Evolutionary conservation across 352 stramenopile species (phyloP), one percentile per base, ranked within the genome.

Genomic region (Pythium insidiosum): DNA sequence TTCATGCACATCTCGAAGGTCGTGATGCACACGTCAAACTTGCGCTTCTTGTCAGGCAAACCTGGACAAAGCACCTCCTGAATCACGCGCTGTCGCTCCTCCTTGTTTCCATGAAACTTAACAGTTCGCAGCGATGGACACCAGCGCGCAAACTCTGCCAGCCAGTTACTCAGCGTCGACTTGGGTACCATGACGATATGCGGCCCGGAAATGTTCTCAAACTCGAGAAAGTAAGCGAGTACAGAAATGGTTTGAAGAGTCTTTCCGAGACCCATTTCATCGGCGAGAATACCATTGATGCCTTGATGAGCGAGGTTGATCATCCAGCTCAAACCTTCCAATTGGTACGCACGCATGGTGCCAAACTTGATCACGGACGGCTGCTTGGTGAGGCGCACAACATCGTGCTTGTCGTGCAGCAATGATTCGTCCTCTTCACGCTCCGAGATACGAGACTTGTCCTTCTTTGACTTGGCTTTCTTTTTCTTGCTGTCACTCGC

Each of bases 261-360:
- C 63, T 99, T 99, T 25, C 96, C 95, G n/a, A 98, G 78, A 51
- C 88, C 92, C 90, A 98, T 98, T 64, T 98, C 95, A 56, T 98
- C 95, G 0, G 94, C 97, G 21, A 99, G 62, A 41, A 99, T 99
- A 11, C 95, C 96, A 67, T 99, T 99, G 38, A 99, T 91, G 38
- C 97, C 94, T 53, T 99, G 98, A 57, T 99, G 95, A 43, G 98
- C 93, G 7, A 99, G 75, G 58, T 98, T 98, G 6, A 99, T 75
- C 66, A 99, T 91, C 96, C 96, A 99, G 58, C 96, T 97, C 37
- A 99, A 68, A n/a, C 97, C 97, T 58, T 92, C 78, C 19, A 99
- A 57, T 64, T 99, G 97, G 70, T 99, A 99, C 59, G 95, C 81
- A 50, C 96, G 88, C 95, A 99, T 98, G 2, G 61, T 88, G 28